Base-by-base conservation (phyloP, 2,329 filamentous ascomycete species). In the Ramularia endophylla region DNA sequence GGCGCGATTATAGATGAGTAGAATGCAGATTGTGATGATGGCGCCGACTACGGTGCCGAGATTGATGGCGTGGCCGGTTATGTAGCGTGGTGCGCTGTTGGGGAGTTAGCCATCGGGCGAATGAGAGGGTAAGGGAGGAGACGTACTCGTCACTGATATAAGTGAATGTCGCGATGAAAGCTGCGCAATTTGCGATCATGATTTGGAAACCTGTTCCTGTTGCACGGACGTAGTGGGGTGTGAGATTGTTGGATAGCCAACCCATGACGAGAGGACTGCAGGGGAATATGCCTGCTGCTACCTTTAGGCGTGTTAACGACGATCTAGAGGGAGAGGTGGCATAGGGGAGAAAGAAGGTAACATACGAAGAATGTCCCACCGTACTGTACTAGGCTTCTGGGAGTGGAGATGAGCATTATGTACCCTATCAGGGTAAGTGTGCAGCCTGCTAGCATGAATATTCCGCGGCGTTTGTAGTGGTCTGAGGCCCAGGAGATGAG, bases 91-190 rank as follows among this genome's bases (percentile, higher is more conserved):
- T 55, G 61, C 63, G 53, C 39, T 41, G 12, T 7, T 1, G 4
- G 16, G 18, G 19, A 5, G 27, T 41, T 19, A 36, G 39, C 20
- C 13, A 8, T 18, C 12, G 16, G 15, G 8, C 12, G 5, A 18
- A 18, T 6, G 2, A 19, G 4, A 34, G 5, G 17, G 16, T 13
- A 12, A 12, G 3, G 2, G 9, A 15, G 17, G 22, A 20, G 17
- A n/a, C 33, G 9, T 36, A 41, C 40, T 70, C 66, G 43, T 59
- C 52, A 9, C 55, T 49, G 4, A 72, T 57, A 44, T 69, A 69
- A 18, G 65, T 67, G 40, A 69, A 69, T 0, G 68, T 65, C 2
- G 64, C 67, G 7, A 68, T 58, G 36, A 71, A 70, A 6, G 66
- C 66, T 3, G 62, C 60, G 44, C 60, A 62, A 38, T 68, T 68